Percentiles rank a stretch among this genome's conserved stretches.
Evolutionary conservation across 805 yeast species (phyloP).

Genomic region (Nakazawaea holstii): DNA sequence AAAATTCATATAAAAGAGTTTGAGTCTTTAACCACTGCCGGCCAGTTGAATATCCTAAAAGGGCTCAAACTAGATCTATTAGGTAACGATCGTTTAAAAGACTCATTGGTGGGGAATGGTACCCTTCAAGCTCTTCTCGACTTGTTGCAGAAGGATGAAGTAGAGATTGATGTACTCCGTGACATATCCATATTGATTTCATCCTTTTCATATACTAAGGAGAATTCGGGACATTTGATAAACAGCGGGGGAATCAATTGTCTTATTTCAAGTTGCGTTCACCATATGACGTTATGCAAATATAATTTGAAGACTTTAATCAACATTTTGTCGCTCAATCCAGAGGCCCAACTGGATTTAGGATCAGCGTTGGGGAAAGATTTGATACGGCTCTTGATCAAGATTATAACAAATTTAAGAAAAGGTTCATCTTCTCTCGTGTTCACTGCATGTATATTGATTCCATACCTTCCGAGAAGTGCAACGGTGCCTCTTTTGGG

Average conservation of each 20-base stretch:
- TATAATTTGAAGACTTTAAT: slow-evolving; percentile 21
- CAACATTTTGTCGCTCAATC: slow-evolving; percentile 18
- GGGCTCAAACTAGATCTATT: slow-evolving; percentile 17
- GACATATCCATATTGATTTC: slow-evolving; percentile 22
- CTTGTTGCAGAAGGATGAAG: slow-evolving; percentile 14
- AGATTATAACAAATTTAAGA: slow-evolving; percentile 11
- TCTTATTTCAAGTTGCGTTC: slow-evolving; percentile 17
- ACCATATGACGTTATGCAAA: slow-evolving; percentile 18
- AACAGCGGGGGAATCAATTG: slow-evolving; percentile 11
- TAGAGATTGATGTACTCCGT: slow-evolving; percentile 8
- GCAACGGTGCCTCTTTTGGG: slow-evolving; percentile 13
- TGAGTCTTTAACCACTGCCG: not conserved
- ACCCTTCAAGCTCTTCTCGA: slow-evolving; percentile 12
- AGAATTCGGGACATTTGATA: slow-evolving; percentile 17
- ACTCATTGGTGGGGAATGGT: slow-evolving; percentile 10
- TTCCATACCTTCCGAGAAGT: slow-evolving; percentile 19
- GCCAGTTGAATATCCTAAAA: slow-evolving; percentile 1
- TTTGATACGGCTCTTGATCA: slow-evolving; percentile 14
- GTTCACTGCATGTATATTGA: slow-evolving; percentile 18
- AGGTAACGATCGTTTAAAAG: slow-evolving; percentile 26
- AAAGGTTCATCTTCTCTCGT: slow-evolving; percentile 12
- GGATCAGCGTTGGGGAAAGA: slow-evolving; percentile 10
- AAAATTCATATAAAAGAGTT: not conserved
- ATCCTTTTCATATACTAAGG: slow-evolving; percentile 21
- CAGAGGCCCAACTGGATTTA: slow-evolving; percentile 14